phyloP scores from a whole-genome alignment of 495 filamentous ascomycete genomes.

The Penicillium tannophilum region DNA sequence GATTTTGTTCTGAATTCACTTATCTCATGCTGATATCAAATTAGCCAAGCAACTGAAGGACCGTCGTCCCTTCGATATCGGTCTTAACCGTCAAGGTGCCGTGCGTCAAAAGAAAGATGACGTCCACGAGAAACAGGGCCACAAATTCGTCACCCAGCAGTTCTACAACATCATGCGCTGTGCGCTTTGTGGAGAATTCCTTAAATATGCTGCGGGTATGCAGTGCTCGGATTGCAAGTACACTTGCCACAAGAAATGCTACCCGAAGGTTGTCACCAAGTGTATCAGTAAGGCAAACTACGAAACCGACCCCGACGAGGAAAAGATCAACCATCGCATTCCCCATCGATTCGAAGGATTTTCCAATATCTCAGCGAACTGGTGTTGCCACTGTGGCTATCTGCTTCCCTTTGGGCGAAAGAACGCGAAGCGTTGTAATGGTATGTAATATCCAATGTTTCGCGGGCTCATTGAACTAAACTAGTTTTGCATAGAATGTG shows the following conservation, averaged over 20 bases:
- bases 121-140: slow-evolving; percentile 95
- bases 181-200: slow-evolving; percentile 94
- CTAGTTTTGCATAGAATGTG: slow-evolving; percentile 71
- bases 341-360: slow-evolving; percentile 94
- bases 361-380: slow-evolving; percentile 96
- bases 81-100: slow-evolving; percentile 91
- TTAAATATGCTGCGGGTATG: slow-evolving; percentile 98
- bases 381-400: slow-evolving; percentile 99
- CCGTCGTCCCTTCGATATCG: slow-evolving; percentile 75
- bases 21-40: slow-evolving; percentile 35
- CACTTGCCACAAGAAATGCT: slow-evolving; percentile 97
- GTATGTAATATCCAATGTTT: slow-evolving; percentile 46
- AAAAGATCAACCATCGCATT: slow-evolving; percentile 99
- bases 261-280: slow-evolving; percentile 96
- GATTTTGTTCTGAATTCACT: neutral
- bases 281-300: slow-evolving; percentile 99
- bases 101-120: slow-evolving; percentile 97
- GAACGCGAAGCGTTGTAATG: slow-evolving; percentile 87
- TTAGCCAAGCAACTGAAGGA: slow-evolving; percentile 69
- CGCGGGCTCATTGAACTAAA: slow-evolving; percentile 3
- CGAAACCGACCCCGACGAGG: slow-evolving; percentile 96
- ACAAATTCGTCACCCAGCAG: slow-evolving; percentile 96
- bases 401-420: slow-evolving; percentile 96
- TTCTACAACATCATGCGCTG: slow-evolving; percentile 99
- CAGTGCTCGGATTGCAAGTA: slow-evolving; percentile 99